phyloP scores from a whole-genome alignment of 225 moss, liverwort and hornwort species.

The Pleurozium schreberi region DNA sequence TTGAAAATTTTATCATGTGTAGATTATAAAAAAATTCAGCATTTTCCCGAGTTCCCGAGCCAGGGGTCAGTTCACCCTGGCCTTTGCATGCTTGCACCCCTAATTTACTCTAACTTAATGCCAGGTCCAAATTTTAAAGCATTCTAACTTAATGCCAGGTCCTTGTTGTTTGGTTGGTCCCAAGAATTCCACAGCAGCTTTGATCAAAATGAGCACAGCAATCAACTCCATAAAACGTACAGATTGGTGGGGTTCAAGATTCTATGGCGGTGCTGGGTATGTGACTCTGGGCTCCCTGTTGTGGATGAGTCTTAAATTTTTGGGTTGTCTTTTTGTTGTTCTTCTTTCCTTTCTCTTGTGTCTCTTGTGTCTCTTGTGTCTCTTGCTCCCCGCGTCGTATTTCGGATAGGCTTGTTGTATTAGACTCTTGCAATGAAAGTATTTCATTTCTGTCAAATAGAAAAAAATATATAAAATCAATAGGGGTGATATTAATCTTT shows the following conservation, averaged over 20 bases:
- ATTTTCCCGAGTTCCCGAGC: no score
- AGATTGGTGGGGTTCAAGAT: neutral
- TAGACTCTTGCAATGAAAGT: neutral
- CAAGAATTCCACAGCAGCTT: neutral
- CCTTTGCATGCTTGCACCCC: neutral
- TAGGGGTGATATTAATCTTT: neutral
- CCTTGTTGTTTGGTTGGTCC: neutral
- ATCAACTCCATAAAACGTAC: neutral
- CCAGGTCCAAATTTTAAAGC: no score
- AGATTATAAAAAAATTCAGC: no score
- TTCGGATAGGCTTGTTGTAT: neutral
- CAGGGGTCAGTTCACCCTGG: no score
- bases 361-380: no score
- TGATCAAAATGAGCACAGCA: neutral
- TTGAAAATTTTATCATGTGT: no score
- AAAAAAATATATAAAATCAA: neutral
- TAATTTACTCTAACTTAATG: no score
- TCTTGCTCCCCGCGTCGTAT: fast-evolving
- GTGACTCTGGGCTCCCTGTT: no score
- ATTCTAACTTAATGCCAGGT: no score
- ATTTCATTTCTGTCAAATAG: neutral
- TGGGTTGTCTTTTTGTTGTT: neutral
- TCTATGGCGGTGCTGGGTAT: no score
- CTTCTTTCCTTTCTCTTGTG: neutral
- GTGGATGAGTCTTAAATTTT: no score